These are phyloP conservation scores for Chlamydomonas sp. DNA, from an alignment of 139 green algal species.

Conservation along the genomic window DNA sequence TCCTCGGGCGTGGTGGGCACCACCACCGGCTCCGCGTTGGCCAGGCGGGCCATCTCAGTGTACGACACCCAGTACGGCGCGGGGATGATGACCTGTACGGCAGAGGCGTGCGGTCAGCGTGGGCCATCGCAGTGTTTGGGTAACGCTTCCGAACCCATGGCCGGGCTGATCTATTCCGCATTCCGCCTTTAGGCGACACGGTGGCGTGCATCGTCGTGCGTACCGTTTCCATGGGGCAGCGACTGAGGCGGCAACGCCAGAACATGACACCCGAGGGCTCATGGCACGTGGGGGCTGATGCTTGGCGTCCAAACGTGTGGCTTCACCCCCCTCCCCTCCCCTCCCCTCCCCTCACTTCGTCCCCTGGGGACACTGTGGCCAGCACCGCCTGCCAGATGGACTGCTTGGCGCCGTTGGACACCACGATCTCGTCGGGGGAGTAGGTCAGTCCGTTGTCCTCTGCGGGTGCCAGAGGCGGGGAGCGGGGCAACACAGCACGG, in stretches of 20 bases:
- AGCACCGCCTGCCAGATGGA: slow-evolving; percentile 88
- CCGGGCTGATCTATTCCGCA: no score
- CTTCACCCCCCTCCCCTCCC: neutral
- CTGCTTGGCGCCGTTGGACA: slow-evolving; percentile 98
- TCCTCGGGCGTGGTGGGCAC: slow-evolving; percentile 73
- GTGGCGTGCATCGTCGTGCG: no score
- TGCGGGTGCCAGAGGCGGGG: slow-evolving; percentile 35
- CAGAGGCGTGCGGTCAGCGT: no score
- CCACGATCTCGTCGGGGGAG: slow-evolving; percentile 83
- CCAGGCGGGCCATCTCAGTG: slow-evolving; percentile 94
- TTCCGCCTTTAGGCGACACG: no score
- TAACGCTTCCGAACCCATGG: no score
- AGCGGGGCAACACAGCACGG: neutral
- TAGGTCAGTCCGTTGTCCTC: slow-evolving; percentile 93
- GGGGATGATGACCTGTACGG: slow-evolving; percentile 88
- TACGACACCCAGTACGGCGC: slow-evolving; percentile 98
- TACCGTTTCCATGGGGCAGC: no score
- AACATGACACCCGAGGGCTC: no score
- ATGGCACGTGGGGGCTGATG: no score
- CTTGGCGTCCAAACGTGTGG: no score
- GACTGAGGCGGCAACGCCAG: no score
- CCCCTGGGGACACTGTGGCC: slow-evolving; percentile 53
- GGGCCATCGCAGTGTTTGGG: no score
- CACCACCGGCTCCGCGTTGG: slow-evolving; percentile 83
- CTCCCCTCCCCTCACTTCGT: slow-evolving; percentile 45